Evolutionary conservation across 192 early-diverging fungal genomes (phyloP).

Genomic region (Chytriomyces confervae): DNA sequence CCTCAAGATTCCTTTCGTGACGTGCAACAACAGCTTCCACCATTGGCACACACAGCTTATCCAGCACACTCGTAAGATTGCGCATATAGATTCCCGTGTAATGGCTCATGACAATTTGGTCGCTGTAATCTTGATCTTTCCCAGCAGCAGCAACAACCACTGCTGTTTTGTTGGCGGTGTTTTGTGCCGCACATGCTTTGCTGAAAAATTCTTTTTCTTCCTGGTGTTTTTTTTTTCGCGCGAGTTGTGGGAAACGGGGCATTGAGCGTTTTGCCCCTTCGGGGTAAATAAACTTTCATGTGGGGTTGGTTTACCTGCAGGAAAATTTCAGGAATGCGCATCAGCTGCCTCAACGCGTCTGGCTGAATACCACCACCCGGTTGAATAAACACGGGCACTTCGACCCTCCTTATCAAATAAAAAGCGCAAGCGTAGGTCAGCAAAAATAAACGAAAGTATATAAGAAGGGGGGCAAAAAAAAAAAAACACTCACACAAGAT

Average conservation of each 20-base stretch:
- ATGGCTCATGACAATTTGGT: conserved; percentile 22
- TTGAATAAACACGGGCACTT: conserved; percentile 33
- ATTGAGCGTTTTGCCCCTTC: not conserved
- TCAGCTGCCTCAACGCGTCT: conserved; percentile 12
- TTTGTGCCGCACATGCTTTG: not conserved
- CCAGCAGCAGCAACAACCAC: not conserved
- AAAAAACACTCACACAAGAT: conserved; percentile 12
- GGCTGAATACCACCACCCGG: conserved; percentile 9
- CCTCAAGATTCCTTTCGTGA: conserved; percentile 35
- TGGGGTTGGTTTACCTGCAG: not conserved
- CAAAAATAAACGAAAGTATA: conserved; percentile 22
- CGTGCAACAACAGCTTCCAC: conserved; percentile 30
- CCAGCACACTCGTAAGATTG: conserved; percentile 35
- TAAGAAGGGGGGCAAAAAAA: not conserved
- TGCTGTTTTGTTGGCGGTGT: not conserved
- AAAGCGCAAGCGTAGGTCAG: conserved; percentile 3
- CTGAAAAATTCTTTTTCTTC: conserved; percentile 26
- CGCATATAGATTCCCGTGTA: conserved; percentile 39
- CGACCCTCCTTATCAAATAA: conserved; percentile 17
- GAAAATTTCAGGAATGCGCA: conserved; percentile 34
- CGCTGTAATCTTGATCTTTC: not conserved
- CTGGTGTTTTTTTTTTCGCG: not conserved
- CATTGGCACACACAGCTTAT: conserved; percentile 41
- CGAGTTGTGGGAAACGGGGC: not conserved
- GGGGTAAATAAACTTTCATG: too few species aligned